These are phyloP conservation scores for Emergomyces africanus DNA, from an alignment of 2,329 filamentous ascomycete genomes.

Conservation along the genomic window DNA sequence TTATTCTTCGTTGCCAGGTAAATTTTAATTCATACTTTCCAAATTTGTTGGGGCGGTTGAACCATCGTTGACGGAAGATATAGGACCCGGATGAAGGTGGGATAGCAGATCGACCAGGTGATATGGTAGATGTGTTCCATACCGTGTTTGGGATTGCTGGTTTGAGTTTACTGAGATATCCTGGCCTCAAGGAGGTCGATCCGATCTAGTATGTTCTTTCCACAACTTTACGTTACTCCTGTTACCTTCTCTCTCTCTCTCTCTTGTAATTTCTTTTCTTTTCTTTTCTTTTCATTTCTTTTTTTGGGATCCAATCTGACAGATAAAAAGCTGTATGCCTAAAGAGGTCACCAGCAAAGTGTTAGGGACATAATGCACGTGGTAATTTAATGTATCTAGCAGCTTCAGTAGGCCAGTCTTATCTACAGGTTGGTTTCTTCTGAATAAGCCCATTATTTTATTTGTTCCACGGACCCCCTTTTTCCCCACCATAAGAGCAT, in stretches of 20 bases:
- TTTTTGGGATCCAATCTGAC: slow-evolving; percentile 13
- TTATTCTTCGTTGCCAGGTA: slow-evolving; percentile 76
- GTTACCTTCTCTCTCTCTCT: too few species aligned
- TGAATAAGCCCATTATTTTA: not conserved
- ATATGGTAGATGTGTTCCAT: slow-evolving; percentile 97
- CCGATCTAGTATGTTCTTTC: slow-evolving; percentile 58
- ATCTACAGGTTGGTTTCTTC: not conserved
- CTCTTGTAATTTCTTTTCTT: not conserved
- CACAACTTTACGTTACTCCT: not conserved
- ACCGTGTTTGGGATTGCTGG: slow-evolving; percentile 83
- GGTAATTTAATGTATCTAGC: slow-evolving; percentile 1
- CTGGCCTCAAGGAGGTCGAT: slow-evolving; percentile 67
- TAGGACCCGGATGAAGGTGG: slow-evolving; percentile 69
- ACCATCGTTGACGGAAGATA: slow-evolving; percentile 11
- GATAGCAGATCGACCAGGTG: slow-evolving; percentile 76
- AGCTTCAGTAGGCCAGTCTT: not conserved
- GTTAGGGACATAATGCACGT: slow-evolving; percentile 30
- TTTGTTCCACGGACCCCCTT: not conserved
- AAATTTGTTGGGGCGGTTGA: not conserved
- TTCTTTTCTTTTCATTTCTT: not conserved
- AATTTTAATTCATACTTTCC: slow-evolving; percentile 8
- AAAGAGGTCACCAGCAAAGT: slow-evolving; percentile 50
- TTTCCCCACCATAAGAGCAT: not conserved
- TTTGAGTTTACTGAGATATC: slow-evolving; percentile 67
- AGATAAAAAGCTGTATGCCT: slow-evolving; percentile 51